Evolutionary conservation across 306 rosid species (phyloP).

Genomic region (Cucumis melo): DNA sequence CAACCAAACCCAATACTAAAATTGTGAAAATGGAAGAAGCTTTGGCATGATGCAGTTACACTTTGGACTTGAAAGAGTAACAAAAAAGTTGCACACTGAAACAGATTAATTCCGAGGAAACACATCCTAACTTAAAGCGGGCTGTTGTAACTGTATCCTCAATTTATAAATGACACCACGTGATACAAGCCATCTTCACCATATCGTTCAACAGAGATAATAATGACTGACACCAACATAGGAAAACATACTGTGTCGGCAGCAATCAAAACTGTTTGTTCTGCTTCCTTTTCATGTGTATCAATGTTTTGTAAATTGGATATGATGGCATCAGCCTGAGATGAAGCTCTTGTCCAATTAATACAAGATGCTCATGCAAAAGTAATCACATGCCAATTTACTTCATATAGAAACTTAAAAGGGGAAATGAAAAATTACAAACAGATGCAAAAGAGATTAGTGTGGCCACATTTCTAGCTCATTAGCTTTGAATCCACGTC

Average conservation of each 20-base stretch:
- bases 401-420: background rate
- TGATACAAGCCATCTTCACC: conserved; percentile 24
- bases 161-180: conserved; percentile 45
- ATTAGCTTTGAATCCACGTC: background rate
- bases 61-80: background rate
- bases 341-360: conserved; percentile 17
- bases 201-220: conserved; percentile 11
- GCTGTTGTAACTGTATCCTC: conserved; percentile 18
- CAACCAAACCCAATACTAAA: conserved; percentile 13
- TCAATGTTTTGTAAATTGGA: conserved; percentile 40
- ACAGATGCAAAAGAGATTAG: background rate
- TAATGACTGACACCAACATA: conserved; percentile 2
- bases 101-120: background rate
- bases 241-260: conserved; percentile 75
- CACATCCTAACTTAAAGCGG: background rate
- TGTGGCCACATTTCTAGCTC: background rate
- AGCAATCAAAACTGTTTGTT: conserved; percentile 63
- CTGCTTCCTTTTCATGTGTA: conserved; percentile 37
- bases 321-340: conserved; percentile 83
- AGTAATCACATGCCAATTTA: background rate
- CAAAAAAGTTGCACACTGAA: background rate
- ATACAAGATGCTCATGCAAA: conserved; percentile 16
- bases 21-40: background rate
- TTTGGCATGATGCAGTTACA: background rate
- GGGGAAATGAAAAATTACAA: background rate